Evolutionary conservation across 1,284 basidiomycete genomes (phyloP).

Genomic region (Ganoderma sp.): DNA sequence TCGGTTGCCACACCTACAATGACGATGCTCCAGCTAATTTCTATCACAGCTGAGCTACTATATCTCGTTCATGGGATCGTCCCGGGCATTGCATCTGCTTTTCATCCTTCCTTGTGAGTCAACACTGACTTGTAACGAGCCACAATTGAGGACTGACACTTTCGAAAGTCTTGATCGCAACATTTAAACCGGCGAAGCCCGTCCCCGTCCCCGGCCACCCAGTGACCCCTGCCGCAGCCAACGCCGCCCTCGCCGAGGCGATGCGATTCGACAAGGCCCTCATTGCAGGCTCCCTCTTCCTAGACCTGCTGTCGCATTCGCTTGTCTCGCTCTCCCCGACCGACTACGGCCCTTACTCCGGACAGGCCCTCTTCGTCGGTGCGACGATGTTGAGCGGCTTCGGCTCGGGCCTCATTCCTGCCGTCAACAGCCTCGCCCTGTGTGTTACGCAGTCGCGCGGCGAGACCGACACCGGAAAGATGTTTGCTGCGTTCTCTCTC

Average conservation of each 20-base stretch:
- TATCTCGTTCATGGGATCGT: slow-evolving; percentile 57
- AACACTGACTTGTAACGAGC: not conserved
- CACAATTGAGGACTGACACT: slow-evolving; percentile 23
- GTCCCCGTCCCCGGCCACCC: slow-evolving; percentile 9
- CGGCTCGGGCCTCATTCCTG: slow-evolving; percentile 67
- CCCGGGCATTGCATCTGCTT: slow-evolving; percentile 59
- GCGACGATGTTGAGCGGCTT: slow-evolving; percentile 67
- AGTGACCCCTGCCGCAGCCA: slow-evolving; percentile 23
- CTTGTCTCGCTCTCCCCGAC: slow-evolving; percentile 59
- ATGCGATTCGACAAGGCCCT: slow-evolving; percentile 74
- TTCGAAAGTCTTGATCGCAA: slow-evolving; percentile 48
- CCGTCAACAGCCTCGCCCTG: slow-evolving; percentile 72
- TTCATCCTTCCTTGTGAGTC: slow-evolving; percentile 61
- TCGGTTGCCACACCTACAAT: slow-evolving; percentile 30
- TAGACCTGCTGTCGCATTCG: slow-evolving; percentile 70
- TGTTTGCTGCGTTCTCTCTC: slow-evolving; percentile 74
- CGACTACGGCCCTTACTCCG: slow-evolving; percentile 27
- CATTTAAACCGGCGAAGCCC: slow-evolving; percentile 52
- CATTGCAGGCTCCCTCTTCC: slow-evolving; percentile 60
- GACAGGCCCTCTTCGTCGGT: slow-evolving; percentile 48
- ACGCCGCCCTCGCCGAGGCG: slow-evolving; percentile 56
- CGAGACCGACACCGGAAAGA: slow-evolving; percentile 50
- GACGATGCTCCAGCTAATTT: not conserved
- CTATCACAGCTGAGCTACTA: slow-evolving; percentile 62
- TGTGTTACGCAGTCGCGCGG: slow-evolving; percentile 64